A percentile compares a stretch with the other conserved stretches of the same genome.
Evolutionary conservation across 192 early-diverging fungal genomes (phyloP).

Genomic region (Umbelopsis ramanniana): DNA sequence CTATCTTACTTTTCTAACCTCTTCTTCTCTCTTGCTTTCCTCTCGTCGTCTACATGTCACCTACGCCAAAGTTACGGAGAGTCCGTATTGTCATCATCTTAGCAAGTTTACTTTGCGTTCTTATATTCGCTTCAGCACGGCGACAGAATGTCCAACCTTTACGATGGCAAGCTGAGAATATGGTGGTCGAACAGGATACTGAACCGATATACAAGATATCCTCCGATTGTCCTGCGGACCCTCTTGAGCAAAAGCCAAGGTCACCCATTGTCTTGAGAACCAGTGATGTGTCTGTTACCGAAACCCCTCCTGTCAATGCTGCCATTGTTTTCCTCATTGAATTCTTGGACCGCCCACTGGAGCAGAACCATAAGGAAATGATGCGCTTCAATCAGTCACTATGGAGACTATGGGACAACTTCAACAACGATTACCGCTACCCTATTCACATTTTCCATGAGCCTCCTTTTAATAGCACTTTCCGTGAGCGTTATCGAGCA

Average conservation of each 20-base stretch:
- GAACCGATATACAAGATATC: background rate
- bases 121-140: background rate
- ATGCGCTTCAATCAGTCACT: conserved; percentile 9
- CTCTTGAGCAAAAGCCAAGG: background rate
- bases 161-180: background rate
- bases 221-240: background rate
- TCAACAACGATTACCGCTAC: conserved; percentile 9
- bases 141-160: background rate
- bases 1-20: background rate
- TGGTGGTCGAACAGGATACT: background rate
- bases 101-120: background rate
- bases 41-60: background rate
- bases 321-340: conserved; percentile 15
- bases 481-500: conserved; percentile 1
- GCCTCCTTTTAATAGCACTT: conserved; percentile 2
- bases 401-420: conserved; percentile 13
- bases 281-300: background rate
- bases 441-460: conserved; percentile 18
- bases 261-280: background rate
- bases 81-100: background rate
- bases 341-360: conserved; percentile 16
- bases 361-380: conserved; percentile 18
- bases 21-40: background rate
- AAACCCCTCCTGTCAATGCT: conserved; percentile 12
- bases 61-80: background rate